Conservation (phyloP, 2,329 filamentous ascomycete genomes). For the Monilinia laxa region DNA sequence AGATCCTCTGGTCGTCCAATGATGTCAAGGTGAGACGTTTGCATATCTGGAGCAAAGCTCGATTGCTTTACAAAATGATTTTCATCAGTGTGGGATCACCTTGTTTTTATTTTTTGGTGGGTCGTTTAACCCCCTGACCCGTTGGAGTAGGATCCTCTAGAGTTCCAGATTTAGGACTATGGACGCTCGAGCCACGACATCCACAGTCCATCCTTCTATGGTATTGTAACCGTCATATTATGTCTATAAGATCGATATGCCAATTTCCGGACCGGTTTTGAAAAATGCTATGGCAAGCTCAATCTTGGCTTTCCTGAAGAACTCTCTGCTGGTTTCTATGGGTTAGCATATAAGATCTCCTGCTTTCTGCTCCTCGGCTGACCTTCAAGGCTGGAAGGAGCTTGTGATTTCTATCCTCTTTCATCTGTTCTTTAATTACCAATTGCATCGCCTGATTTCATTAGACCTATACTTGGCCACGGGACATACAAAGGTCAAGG, state of each 20-base stretch:
- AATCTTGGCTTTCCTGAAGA: slow-evolving; percentile 3
- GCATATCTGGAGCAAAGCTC: slow-evolving; percentile 7
- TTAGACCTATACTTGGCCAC: neutral
- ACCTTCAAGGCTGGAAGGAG: neutral
- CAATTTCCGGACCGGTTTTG: slow-evolving; percentile 18
- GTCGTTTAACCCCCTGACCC: slow-evolving; percentile 4
- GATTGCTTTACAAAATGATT: slow-evolving; percentile 5
- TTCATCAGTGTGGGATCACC: slow-evolving; percentile 5
- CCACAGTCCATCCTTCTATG: neutral
- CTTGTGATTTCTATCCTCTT: neutral
- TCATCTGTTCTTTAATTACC: neutral
- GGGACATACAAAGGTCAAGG: neutral
- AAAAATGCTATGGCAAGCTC: neutral
- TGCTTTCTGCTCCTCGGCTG: slow-evolving; percentile 4
- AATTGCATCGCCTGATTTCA: neutral
- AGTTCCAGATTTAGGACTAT: slow-evolving; percentile 15
- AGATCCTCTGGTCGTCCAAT: neutral
- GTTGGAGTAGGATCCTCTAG: slow-evolving; percentile 9
- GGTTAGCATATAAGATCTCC: slow-evolving; percentile 11
- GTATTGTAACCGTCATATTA: neutral
- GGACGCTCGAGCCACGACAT: slow-evolving; percentile 13
- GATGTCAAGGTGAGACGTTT: neutral
- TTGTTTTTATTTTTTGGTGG: neutral
- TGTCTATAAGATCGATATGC: neutral
- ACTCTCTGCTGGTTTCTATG: neutral